A percentile compares a stretch with the other conserved stretches of the same genome.
Conservation (phyloP, 768 basidiomycete species). For the Leccinum broughii region DNA sequence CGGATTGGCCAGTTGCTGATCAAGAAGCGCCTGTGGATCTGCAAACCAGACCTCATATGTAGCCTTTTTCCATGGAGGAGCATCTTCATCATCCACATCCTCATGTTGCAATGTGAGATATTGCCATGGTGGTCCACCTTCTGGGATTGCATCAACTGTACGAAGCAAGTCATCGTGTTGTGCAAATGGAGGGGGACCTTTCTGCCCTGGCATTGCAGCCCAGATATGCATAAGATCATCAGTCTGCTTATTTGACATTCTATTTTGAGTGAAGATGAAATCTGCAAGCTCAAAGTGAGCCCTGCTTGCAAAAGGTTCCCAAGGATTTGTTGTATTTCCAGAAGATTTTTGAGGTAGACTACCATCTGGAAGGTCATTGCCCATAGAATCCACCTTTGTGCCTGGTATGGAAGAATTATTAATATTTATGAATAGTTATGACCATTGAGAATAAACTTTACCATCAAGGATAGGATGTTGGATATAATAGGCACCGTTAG, state of each 20-base stretch:
- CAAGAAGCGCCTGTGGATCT: neutral
- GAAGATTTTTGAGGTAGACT: neutral
- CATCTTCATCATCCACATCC: neutral
- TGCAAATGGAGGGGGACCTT: neutral
- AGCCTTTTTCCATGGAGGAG: neutral
- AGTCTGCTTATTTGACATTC: neutral
- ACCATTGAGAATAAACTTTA: neutral
- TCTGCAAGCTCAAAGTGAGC: neutral
- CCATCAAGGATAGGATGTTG: neutral
- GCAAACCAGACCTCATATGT: neutral
- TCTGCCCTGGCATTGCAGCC: neutral
- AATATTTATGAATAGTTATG: neutral
- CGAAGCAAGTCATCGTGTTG: neutral
- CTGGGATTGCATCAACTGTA: neutral
- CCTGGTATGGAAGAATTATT: neutral
- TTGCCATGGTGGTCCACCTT: neutral
- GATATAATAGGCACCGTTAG: neutral
- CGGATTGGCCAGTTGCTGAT: neutral
- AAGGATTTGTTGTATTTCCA: neutral
- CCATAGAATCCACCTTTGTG: neutral
- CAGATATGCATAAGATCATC: neutral
- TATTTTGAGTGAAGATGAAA: neutral
- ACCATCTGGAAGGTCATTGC: neutral
- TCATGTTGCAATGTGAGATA: neutral
- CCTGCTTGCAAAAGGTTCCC: neutral